Evolutionary conservation across 768 basidiomycete species (phyloP).

Genomic region (Mycena sanguinolenta): DNA sequence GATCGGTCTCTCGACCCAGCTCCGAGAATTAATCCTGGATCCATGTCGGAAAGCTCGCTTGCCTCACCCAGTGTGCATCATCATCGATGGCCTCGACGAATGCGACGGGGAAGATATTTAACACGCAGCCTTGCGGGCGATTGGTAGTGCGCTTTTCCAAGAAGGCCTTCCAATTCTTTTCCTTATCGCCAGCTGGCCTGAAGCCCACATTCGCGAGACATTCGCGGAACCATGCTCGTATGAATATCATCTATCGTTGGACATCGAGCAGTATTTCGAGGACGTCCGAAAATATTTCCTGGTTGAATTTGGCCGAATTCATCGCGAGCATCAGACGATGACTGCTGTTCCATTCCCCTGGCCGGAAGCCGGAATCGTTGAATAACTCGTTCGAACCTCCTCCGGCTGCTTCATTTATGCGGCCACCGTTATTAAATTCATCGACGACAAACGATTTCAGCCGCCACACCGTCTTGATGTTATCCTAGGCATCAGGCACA

Average conservation of each 20-base stretch:
- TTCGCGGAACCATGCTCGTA: too few species aligned
- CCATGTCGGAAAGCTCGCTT: constrained; percentile 11
- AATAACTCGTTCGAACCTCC: constrained; percentile 34
- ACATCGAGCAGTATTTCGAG: constrained; percentile 24
- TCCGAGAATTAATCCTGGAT: constrained; percentile 10
- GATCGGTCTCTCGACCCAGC: background rate
- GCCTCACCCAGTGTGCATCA: constrained; percentile 3
- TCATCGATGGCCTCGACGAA: too few species aligned
- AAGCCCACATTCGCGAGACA: too few species aligned
- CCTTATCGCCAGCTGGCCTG: constrained; percentile 45
- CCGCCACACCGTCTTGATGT: too few species aligned
- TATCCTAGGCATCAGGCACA: too few species aligned
- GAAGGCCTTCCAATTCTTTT: constrained; percentile 38
- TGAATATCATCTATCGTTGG: too few species aligned
- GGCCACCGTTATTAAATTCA: too few species aligned
- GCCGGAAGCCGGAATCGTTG: constrained; percentile 34
- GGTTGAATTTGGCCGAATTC: constrained; percentile 4
- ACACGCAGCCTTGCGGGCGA: background rate
- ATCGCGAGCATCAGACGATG: too few species aligned
- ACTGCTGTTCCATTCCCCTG: constrained; percentile 27
- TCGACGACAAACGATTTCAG: too few species aligned
- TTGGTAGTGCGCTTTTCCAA: constrained; percentile 12
- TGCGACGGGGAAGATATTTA: constrained; percentile 21
- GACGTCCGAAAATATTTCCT: constrained; percentile 38
- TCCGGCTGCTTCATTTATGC: too few species aligned